Evolutionary conservation across 2,329 filamentous ascomycete genomes (phyloP).

Genomic region (Aquanectria penicillioides): DNA sequence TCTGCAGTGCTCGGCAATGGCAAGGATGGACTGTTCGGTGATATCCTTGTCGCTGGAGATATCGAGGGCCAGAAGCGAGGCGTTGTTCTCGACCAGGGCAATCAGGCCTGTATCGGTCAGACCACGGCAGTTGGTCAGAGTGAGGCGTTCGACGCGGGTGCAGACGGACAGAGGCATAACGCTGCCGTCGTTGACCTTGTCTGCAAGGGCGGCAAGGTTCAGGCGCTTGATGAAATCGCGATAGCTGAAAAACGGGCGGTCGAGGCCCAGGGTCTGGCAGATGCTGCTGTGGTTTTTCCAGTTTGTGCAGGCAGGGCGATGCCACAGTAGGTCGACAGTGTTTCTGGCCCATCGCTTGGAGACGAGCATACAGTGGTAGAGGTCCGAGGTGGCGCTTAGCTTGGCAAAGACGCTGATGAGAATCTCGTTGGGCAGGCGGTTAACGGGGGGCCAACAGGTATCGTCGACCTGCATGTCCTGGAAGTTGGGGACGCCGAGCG

Average conservation of each 20-base stretch:
- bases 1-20: slow-evolving; percentile 82
- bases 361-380: slow-evolving; percentile 91
- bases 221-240: slow-evolving; percentile 90
- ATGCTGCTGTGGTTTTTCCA: slow-evolving; percentile 86
- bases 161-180: slow-evolving; percentile 83
- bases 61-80: slow-evolving; percentile 86
- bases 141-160: slow-evolving; percentile 91
- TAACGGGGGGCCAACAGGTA: slow-evolving; percentile 80
- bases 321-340: slow-evolving; percentile 93
- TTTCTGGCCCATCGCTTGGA: slow-evolving; percentile 94
- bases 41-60: slow-evolving; percentile 87
- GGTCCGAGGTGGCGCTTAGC: slow-evolving; percentile 78
- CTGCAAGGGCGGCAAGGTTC: slow-evolving; percentile 83
- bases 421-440: slow-evolving; percentile 90
- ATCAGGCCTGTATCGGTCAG: slow-evolving; percentile 87
- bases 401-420: slow-evolving; percentile 93
- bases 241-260: slow-evolving; percentile 87
- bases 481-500: slow-evolving; percentile 82
- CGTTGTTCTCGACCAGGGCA: slow-evolving; percentile 80
- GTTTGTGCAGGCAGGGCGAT: slow-evolving; percentile 88
- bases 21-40: slow-evolving; percentile 81
- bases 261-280: slow-evolving; percentile 77
- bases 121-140: slow-evolving; percentile 87
- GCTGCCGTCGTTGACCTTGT: slow-evolving; percentile 86
- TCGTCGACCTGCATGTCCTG: slow-evolving; percentile 78